phyloP scores from a whole-genome alignment of 108 stramenopile species.

The Parietichytrium sp. region DNA sequence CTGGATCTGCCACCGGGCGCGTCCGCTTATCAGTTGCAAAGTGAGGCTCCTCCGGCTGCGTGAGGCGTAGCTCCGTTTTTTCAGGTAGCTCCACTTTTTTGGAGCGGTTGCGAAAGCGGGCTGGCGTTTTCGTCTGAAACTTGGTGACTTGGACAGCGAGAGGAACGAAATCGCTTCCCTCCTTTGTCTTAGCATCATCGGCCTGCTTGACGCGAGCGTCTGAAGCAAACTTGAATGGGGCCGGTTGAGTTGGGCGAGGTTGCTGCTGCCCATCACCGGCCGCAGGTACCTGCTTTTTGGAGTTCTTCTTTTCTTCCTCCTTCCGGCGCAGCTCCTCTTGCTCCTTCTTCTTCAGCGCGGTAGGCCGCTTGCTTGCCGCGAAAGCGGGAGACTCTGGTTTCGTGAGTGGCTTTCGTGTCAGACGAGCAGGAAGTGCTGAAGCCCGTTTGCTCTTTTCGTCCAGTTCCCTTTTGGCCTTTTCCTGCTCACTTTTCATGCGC shows the following conservation, averaged over 20 bases:
- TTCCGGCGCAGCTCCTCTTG: neutral
- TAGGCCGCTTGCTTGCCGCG: neutral
- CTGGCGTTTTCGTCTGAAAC: neutral
- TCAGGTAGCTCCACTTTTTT: neutral
- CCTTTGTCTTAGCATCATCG: neutral
- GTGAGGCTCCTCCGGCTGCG: constrained; percentile 4
- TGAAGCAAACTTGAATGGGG: constrained; percentile 26
- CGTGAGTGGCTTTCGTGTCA: constrained; percentile 6
- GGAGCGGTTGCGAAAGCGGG: neutral
- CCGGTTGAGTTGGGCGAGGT: neutral
- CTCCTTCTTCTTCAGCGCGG: too few relatives aligned
- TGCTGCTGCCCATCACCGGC: neutral
- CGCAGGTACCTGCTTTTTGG: neutral
- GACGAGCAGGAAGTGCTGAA: too few relatives aligned
- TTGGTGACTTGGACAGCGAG: neutral
- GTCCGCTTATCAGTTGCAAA: neutral
- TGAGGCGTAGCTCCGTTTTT: neutral
- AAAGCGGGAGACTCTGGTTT: neutral
- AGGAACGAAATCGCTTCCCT: neutral
- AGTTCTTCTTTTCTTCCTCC: neutral
- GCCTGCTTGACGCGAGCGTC: neutral
- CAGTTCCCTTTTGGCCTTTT: too few relatives aligned
- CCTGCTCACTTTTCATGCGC: too few relatives aligned
- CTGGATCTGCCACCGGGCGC: neutral
- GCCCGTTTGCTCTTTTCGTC: too few relatives aligned